Evolutionary conservation across 164 flowering plant species (phyloP).

Genomic region (Sedum album): DNA sequence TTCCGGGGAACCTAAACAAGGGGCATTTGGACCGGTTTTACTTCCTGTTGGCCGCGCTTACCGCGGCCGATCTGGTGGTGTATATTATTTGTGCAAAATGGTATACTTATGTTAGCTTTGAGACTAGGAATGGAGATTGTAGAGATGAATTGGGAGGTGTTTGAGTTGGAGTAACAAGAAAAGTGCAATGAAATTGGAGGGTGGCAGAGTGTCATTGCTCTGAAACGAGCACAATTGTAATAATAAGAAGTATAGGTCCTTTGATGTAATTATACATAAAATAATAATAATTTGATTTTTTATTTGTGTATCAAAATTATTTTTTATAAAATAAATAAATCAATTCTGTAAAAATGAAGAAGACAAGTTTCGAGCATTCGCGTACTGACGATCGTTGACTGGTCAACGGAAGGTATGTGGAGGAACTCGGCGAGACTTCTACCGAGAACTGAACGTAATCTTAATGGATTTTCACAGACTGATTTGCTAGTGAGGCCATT

Average conservation of each 20-base stretch:
- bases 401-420: not conserved
- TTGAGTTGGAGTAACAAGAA: not conserved
- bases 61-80: constrained; percentile 34
- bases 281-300: not conserved
- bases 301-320: not conserved
- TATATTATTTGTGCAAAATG: constrained; percentile 44
- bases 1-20: constrained; percentile 51
- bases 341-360: not conserved
- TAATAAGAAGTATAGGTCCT: not conserved
- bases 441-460: not conserved
- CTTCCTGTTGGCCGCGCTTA: constrained; percentile 53
- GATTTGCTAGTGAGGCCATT: not conserved
- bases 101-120: constrained; percentile 42
- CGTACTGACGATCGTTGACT: not conserved
- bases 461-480: not conserved
- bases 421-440: not conserved
- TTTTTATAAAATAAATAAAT: too few relatives aligned
- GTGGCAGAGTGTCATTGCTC: not conserved
- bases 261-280: constrained; percentile 1
- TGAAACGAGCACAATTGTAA: not conserved
- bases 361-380: not conserved
- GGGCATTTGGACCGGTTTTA: constrained; percentile 63
- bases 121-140: constrained; percentile 13
- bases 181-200: not conserved
- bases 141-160: not conserved